phyloP scores from a whole-genome alignment of 106 monocot species.

The Platanthera zijinensis region DNA sequence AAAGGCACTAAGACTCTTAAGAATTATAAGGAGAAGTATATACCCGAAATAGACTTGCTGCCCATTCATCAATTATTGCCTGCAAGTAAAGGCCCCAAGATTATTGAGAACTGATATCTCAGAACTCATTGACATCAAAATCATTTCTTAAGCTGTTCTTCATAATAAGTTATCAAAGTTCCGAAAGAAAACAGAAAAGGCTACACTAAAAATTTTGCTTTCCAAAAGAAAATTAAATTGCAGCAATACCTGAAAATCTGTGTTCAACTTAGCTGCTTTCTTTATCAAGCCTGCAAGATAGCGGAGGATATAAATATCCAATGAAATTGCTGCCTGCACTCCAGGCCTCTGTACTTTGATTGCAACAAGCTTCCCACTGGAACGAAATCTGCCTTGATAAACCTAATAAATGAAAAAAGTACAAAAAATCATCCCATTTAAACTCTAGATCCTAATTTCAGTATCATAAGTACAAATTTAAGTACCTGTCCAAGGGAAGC shows the following conservation, averaged over 20 bases:
- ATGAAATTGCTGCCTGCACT: slow-evolving; percentile 91
- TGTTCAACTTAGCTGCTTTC: slow-evolving; percentile 75
- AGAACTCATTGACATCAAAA: slow-evolving; percentile 1
- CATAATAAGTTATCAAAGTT: slow-evolving; percentile 5
- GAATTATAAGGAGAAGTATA: neutral
- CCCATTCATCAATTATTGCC: slow-evolving; percentile 98
- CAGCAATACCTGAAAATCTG: slow-evolving; percentile 72
- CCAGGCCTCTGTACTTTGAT: slow-evolving; percentile 99
- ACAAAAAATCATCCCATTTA: neutral
- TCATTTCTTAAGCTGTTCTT: slow-evolving; percentile 4
- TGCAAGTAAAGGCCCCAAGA: slow-evolving; percentile 38
- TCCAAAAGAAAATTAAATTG: neutral
- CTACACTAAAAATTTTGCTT: neutral
- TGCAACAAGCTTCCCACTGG: slow-evolving; percentile 76
- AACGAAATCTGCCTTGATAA: slow-evolving; percentile 79
- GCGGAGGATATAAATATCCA: slow-evolving; percentile 92
- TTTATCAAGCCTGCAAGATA: slow-evolving; percentile 68
- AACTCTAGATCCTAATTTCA: neutral
- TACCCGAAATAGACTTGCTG: slow-evolving; percentile 93
- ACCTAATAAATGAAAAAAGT: slow-evolving; percentile 48
- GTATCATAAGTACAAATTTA: neutral
- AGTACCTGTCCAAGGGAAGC: slow-evolving; percentile 94
- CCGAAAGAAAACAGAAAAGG: neutral
- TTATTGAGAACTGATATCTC: slow-evolving; percentile 16
- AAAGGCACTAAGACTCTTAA: neutral